Evolutionary conservation across 441 rosid genomes (phyloP).

Genomic region (Adansonia gregorii): DNA sequence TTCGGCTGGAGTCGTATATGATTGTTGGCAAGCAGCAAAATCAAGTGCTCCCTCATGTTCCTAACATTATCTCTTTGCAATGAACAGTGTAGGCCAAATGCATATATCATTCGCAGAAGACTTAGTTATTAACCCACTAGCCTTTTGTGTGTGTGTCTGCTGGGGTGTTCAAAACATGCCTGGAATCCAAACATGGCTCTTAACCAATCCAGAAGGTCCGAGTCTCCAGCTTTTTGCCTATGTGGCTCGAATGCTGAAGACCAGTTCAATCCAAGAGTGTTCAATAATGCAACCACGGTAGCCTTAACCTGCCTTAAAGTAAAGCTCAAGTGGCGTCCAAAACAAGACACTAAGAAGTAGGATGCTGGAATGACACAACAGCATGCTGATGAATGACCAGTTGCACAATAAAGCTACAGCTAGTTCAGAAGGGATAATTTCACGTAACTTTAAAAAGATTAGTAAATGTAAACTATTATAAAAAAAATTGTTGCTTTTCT

Average conservation of each 20-base stretch:
- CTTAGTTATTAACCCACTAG: slow-evolving; percentile 9
- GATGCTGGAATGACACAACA: background rate
- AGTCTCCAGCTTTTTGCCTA: slow-evolving; percentile 80
- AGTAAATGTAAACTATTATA: too few species aligned
- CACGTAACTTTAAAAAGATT: background rate
- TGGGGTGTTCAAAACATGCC: slow-evolving; percentile 49
- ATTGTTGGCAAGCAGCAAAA: slow-evolving; percentile 82
- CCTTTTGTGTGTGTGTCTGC: slow-evolving; percentile 11
- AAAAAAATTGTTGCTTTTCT: too few species aligned
- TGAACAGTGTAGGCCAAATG: slow-evolving; percentile 31
- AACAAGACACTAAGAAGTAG: slow-evolving; percentile 9
- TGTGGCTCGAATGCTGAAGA: slow-evolving; percentile 80
- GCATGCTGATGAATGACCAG: too few species aligned
- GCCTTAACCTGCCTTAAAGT: slow-evolving; percentile 73
- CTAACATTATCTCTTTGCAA: slow-evolving; percentile 89
- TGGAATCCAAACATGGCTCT: slow-evolving; percentile 99
- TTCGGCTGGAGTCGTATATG: slow-evolving; percentile 86
- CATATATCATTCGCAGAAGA: slow-evolving; percentile 24
- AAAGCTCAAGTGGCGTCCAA: slow-evolving; percentile 30
- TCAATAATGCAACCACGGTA: slow-evolving; percentile 85
- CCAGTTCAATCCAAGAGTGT: slow-evolving; percentile 89
- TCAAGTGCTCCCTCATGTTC: slow-evolving; percentile 97
- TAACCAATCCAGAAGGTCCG: slow-evolving; percentile 96
- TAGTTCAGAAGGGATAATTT: background rate
- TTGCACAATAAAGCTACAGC: background rate